A percentile compares a stretch with the other conserved stretches of the same genome.
These are phyloP conservation scores for Phytopythium sindhum DNA, from an alignment of 352 stramenopile species.

Conservation along the genomic window DNA sequence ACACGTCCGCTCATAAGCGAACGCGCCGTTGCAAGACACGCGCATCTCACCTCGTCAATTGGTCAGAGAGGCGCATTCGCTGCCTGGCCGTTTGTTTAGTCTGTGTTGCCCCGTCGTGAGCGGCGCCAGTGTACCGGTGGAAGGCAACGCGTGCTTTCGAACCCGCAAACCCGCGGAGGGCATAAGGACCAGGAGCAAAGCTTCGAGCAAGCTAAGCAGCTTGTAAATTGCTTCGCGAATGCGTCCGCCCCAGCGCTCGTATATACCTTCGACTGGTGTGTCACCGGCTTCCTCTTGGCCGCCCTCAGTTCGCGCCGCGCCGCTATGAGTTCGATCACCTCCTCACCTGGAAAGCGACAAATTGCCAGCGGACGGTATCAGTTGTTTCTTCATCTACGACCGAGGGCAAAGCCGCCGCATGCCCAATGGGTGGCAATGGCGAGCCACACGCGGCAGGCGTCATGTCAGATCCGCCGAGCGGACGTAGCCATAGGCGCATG, in stretches of 20 bases:
- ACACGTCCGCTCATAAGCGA: background rate
- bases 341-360: no score
- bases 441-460: background rate
- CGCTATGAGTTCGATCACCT: no score
- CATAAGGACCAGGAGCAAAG: no score
- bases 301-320: no score
- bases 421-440: background rate
- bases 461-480: background rate
- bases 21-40: background rate
- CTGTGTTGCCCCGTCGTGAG: background rate
- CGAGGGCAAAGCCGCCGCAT: background rate
- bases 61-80: background rate
- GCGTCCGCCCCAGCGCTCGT: no score
- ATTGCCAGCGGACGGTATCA: background rate
- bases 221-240: background rate
- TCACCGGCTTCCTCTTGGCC: background rate
- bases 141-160: no score
- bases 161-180: no score
- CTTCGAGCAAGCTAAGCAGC: no score
- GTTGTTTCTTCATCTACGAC: background rate
- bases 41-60: background rate
- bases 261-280: background rate
- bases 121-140: no score
- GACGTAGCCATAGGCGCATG: background rate
- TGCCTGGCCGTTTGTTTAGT: background rate